phyloP scores from a whole-genome alignment of 2,329 filamentous ascomycete genomes.

The Hypoxylon sp. region DNA sequence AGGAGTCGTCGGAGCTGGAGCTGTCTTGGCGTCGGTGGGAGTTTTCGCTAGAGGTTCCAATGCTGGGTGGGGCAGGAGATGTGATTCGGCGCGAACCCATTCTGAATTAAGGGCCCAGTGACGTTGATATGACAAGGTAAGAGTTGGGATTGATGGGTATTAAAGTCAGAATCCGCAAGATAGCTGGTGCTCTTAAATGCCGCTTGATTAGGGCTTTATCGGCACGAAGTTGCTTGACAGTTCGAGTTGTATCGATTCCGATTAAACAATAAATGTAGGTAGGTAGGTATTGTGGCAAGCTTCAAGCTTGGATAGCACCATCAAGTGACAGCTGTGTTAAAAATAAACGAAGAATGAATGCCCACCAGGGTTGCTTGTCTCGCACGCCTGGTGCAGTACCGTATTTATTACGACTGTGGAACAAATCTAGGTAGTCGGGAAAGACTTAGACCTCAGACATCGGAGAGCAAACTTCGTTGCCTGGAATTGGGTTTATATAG shows the following conservation, averaged over 20 bases:
- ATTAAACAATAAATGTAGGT: too few species aligned
- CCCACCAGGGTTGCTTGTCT: constrained; percentile 46
- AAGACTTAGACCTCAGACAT: constrained; percentile 14
- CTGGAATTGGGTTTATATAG: constrained; percentile 28
- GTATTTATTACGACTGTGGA: constrained; percentile 27
- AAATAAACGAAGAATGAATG: constrained; percentile 41
- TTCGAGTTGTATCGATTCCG: constrained; percentile 9
- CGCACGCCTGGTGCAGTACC: constrained; percentile 47
- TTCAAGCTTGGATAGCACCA: constrained; percentile 39
- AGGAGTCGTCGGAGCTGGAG: constrained; percentile 44
- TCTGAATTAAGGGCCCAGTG: constrained; percentile 17
- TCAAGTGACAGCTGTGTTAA: constrained; percentile 12
- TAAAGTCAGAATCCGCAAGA: neutral
- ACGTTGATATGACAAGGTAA: constrained; percentile 8
- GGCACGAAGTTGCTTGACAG: neutral
- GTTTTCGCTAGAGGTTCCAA: constrained; percentile 33
- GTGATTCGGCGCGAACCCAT: constrained; percentile 44
- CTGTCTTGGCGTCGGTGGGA: constrained; percentile 44
- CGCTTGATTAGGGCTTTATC: neutral
- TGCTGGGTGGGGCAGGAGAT: constrained; percentile 38
- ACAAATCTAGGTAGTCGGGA: constrained; percentile 18
- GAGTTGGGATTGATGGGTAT: constrained; percentile 4
- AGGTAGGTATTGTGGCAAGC: constrained; percentile 22
- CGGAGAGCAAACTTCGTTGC: constrained; percentile 21
- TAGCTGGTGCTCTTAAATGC: neutral